Evolutionary conservation across 768 basidiomycete genomes (phyloP).

Genomic region (Saitozyma sp.): DNA sequence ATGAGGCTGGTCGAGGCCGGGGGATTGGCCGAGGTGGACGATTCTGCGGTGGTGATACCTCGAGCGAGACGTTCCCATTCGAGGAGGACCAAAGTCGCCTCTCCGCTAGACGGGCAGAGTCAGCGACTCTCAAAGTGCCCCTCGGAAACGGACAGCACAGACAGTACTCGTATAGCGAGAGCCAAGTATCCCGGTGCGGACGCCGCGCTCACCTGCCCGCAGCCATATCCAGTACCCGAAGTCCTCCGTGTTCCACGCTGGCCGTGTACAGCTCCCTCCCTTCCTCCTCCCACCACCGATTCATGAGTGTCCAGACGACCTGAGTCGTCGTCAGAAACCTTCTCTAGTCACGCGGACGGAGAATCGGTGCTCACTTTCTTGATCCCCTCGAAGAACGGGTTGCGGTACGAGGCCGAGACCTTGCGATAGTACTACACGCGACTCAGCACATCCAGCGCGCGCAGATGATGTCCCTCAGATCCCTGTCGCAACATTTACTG

Average conservation of each 20-base stretch:
- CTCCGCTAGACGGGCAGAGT: slow-evolving; percentile 57
- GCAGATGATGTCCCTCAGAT: background rate
- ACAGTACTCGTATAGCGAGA: no score
- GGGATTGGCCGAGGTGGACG: slow-evolving; percentile 17
- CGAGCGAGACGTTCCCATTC: slow-evolving; percentile 62
- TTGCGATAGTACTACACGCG: slow-evolving; percentile 61
- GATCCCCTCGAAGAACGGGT: slow-evolving; percentile 71
- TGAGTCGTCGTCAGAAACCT: background rate
- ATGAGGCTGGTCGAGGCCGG: slow-evolving; percentile 23
- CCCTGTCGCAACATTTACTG: background rate
- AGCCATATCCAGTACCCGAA: slow-evolving; percentile 65
- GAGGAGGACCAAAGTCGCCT: slow-evolving; percentile 62
- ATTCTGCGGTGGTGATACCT: background rate
- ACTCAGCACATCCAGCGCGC: no score
- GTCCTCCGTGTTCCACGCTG: slow-evolving; percentile 12
- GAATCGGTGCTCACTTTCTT: slow-evolving; percentile 56
- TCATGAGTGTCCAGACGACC: slow-evolving; percentile 47
- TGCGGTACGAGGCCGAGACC: slow-evolving; percentile 69
- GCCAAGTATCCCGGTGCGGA: no score
- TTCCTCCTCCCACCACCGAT: slow-evolving; percentile 52
- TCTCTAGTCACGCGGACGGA: background rate
- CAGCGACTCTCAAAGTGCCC: background rate
- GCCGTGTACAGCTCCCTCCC: slow-evolving; percentile 55
- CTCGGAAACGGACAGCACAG: background rate
- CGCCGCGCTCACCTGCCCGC: slow-evolving; percentile 52